Base-by-base conservation (phyloP, 257 asterid species). In the Cordia subcordata region DNA sequence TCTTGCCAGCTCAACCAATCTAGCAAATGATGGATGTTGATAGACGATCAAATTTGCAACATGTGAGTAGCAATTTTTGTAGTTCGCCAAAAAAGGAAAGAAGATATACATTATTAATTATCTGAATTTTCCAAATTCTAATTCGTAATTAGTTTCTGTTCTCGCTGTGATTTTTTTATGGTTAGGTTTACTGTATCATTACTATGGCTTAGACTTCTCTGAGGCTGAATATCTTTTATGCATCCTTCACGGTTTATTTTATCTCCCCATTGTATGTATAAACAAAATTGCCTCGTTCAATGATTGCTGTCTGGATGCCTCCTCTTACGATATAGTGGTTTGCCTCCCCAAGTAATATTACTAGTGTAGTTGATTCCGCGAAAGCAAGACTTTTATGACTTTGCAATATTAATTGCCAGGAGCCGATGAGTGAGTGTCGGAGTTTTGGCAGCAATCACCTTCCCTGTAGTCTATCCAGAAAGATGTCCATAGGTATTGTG, bases 401-500 rank as follows among this genome's bases (percentile, higher is more conserved):
- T 53, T 53, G 11, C 15, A 0, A 14, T 53, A 12, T 21, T 53
- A 33, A 22, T 53, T 53, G 14, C 15, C 69, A 90, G 97, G 93
- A 77, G 23, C 73, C 22, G 44, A 65, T 57, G 63, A 75, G 82
- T 60, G 81, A 74, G 61, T 45, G 66, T 60, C 72, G 60, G 67
- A 78, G 93, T 69, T 77, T 74, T 63, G 76, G 85, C 55, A 77
- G 83, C 79, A 83, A 78, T 66, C 57, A 67, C 66, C 78, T 57
- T 17, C 49, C 45, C 57, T 68, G 75, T 69, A 81, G 95, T 67
- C 95, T 83, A 76, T 67, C 89, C 64, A 84, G 86, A 79, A 91
- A 91, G 74, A 81, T 85, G 69, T 91, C 98, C 55, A 71, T 88
- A 15, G 98, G 96, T 56, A 75, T 88, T 72, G 78, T 82, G 61